Percentiles rank a stretch among this genome's conserved stretches.
phyloP scores from a whole-genome alignment of 1,284 basidiomycete genomes.

The Papiliotrema terrestris region DNA sequence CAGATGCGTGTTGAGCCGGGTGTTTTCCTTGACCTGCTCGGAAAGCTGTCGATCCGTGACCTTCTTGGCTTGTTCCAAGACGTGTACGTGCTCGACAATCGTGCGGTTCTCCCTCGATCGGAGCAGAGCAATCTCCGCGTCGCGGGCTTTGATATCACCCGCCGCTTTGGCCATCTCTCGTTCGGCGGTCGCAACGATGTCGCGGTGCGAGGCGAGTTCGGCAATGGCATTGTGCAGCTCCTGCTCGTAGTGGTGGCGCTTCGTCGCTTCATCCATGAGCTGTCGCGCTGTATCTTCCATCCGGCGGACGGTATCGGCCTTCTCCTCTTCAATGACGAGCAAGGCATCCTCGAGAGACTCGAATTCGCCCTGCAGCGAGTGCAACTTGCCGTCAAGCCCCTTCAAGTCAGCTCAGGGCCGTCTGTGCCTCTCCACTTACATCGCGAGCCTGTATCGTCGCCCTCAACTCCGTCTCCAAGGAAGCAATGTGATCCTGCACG shows the following conservation, averaged over 20 bases:
- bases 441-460: conserved; percentile 66
- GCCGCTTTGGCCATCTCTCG: conserved; percentile 75
- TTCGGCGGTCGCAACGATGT: conserved; percentile 70
- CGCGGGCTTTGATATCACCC: conserved; percentile 72
- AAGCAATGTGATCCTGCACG: conserved; percentile 67
- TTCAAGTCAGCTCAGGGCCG: conserved; percentile 37
- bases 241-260: conserved; percentile 70
- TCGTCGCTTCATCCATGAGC: conserved; percentile 50
- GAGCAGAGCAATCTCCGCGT: conserved; percentile 81
- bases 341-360: conserved; percentile 78
- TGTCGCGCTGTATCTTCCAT: conserved; percentile 59
- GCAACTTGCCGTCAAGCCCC: conserved; percentile 72
- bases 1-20: conserved; percentile 37
- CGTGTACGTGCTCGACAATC: conserved; percentile 97
- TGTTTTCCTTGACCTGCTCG: conserved; percentile 53
- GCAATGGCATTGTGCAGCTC: conserved; percentile 61
- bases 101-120: conserved; percentile 92
- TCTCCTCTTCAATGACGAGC: conserved; percentile 76
- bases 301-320: conserved; percentile 68
- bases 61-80: conserved; percentile 93
- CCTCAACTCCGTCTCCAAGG: conserved; percentile 64
- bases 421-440: conserved; percentile 51
- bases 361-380: conserved; percentile 62
- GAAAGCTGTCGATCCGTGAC: conserved; percentile 89
- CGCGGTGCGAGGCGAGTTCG: conserved; percentile 64